Base-by-base conservation (phyloP, 1,284 basidiomycete genomes). In the Ustilago xerochloae region DNA sequence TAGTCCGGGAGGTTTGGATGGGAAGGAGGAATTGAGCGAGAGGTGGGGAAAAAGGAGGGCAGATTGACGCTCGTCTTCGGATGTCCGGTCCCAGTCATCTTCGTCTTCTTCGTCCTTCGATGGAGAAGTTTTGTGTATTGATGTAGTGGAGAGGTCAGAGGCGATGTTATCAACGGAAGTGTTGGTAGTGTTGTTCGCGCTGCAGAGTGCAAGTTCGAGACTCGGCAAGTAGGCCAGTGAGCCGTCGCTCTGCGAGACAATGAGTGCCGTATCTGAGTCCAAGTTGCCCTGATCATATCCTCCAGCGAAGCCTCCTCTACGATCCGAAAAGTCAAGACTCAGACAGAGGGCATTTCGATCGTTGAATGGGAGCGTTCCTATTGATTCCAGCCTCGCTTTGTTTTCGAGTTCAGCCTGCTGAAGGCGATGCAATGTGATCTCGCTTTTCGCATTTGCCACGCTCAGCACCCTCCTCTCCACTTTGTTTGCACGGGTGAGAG, bases 221-320 rank as follows among this genome's bases (percentile, higher is more conserved):
- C 73, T 74, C 0, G 80, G 79, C 29, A 83, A 58, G 30, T 73
- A 77, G 2, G 77, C 80, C 0, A 84, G 63, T 24, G 69, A 77
- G 4, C 82, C 81, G 35, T 83, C 78, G 59, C 81, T 83, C 48
- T 83, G 82, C n/a, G 78, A 81, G 9, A 81, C 75, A 13, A 82
- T 75, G 18, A 79, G 32, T 10, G 66, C 49, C 1, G 77, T 74
- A 20, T 71, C 74, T 3, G 12, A 9, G 4, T 53, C 22, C 2
- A 51, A 26, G 4, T 46, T 43, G 0, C 3, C 13, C 22, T 36
- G 30, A 26, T 57, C 20, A 20, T 65, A 72, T 15, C 63, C 73
- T 12, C 53, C 51, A 6, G 16, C 10, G 20, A 41, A 50, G 16
- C 70, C 63, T 8, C 69, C 63, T 20, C 24, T 43, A 10, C 80